Evolutionary conservation across 352 stramenopile genomes (phyloP), one percentile per base, ranked within the genome.

Genomic region (Elongisporangium prolatum): DNA sequence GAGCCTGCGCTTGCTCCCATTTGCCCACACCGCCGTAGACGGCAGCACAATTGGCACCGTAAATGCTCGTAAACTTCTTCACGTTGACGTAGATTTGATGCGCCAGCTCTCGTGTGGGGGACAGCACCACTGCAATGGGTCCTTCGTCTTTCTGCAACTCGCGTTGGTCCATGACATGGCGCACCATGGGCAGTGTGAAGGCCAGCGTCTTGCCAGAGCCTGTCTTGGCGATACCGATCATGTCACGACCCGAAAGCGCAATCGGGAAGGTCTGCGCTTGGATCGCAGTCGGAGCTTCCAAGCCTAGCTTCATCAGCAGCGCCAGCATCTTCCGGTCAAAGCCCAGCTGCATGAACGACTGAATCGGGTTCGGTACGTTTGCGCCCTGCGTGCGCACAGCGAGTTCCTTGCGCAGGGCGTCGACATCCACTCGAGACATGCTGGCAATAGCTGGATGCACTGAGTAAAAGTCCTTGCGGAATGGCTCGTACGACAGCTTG

Each of bases 181-280:
- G 69, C 48, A 99, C 77, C 68, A 98, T 88, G n/a, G 97, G 97
- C 56, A 98, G 66, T 16, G 97, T 88, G 74, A 99, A 99, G 4
- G 97, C 94, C 24, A 99, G 84, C 10, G 97, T 99, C 77, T 99
- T 99, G 2, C 97, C 97, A 2, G 87, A 98, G 22, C 97, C 97
- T 1, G 97, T 99, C 80, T 99, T 96, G 52, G 96, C 94, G 52
- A 95, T 96, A 25, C 72, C 86, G 53, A 95, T 89, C 51, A 95
- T 66, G 62, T 95, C 86, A 24, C 81, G 64, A 0, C 88, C 88
- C 0, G 71, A 81, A 52, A 97, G 62, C 4, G 86, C 86, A 13
- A 95, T 66, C 0, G 88, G 88, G 40, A 97, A 86, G n/a, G 88
- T 70, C 65, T 96, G 84, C 0, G 84, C 59, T 54, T 95, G 86